Evolutionary conservation across 108 stramenopile genomes (phyloP).

Genomic region (Pseudonitzschia multiseries): DNA sequence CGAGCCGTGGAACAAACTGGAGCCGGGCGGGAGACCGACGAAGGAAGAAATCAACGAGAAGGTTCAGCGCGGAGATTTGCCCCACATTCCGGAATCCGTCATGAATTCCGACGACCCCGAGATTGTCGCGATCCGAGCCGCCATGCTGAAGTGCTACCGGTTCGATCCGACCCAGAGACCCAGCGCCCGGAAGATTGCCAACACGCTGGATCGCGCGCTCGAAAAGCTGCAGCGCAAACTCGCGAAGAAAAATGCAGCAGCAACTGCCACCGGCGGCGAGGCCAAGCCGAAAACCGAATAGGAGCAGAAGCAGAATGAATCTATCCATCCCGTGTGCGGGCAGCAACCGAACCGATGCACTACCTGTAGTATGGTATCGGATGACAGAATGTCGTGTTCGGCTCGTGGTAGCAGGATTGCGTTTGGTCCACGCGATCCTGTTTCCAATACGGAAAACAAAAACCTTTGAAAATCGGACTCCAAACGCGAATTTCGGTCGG

Average conservation of each 20-base stretch:
- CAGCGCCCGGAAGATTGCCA: conserved; percentile 55
- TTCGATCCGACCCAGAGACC: conserved; percentile 57
- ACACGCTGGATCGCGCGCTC: conserved; percentile 28
- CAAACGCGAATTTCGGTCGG: too few relatives aligned
- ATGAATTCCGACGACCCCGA: conserved; percentile 48
- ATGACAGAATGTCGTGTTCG: too few relatives aligned
- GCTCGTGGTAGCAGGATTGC: too few relatives aligned
- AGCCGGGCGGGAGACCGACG: conserved; percentile 52
- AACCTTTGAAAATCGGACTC: too few relatives aligned
- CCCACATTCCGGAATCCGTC: conserved; percentile 51
- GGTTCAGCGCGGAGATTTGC: conserved; percentile 54
- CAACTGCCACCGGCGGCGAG: too few relatives aligned
- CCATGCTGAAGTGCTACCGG: conserved; percentile 63
- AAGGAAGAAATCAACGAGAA: conserved; percentile 48
- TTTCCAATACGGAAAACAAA: too few relatives aligned
- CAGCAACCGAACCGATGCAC: too few relatives aligned
- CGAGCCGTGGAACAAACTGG: conserved; percentile 75
- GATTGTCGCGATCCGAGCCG: conserved; percentile 63
- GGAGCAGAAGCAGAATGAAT: too few relatives aligned
- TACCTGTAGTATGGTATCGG: too few relatives aligned
- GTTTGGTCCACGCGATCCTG: too few relatives aligned
- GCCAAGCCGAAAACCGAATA: too few relatives aligned
- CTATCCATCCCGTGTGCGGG: too few relatives aligned
- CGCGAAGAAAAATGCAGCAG: neutral
- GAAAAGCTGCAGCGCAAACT: neutral